Base-by-base conservation (phyloP, 495 filamentous ascomycete genomes). In the Hypoxylon cercidicola region DNA sequence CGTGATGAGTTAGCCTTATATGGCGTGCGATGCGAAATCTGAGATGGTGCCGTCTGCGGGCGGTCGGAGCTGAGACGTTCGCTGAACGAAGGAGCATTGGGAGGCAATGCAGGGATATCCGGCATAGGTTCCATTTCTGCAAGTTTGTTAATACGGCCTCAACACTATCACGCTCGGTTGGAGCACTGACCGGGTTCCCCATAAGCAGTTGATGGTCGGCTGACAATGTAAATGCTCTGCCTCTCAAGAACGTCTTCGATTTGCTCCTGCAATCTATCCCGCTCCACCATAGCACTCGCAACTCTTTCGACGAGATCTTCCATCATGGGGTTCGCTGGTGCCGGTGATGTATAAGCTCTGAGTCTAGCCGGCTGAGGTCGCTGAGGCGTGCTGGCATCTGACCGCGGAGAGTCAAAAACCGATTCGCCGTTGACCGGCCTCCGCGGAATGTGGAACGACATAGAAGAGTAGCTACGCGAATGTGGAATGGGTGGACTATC, bases 221-320 rank as follows among this genome's bases (percentile, higher is more conserved):
- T 82, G 69, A 62, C 78, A 28, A 77, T 43, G 59, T 82, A 84
- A 35, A 83, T 72, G 69, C 79, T 84, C 68, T 82, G 81, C 19
- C 82, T 76, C 70, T 85, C 82, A 8, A 85, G 73, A 5, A 84
- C 62, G 39, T 79, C 77, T 25, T 86, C 79, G 56, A 86, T 84
- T 50, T 84, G 76, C 23, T 76, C 77, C 64, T 85, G 80, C 37
- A 87, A 49, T 40, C 72, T 74, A 52, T 82, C 80, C 62, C 78
- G 81, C 67, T 85, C 83, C 41, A 84, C 57, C 66, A 85, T 75
- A 21, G 79, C 81, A 46, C 74, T 81, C 40, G 82, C 82, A 54
- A 86, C 81, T 51, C 83, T 75, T 60, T 83, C 81, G 15, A 82
- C 73, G 23, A 81, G 77, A 15, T 69, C 66, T 35, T 78, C 76